Evolutionary conservation across 73 alveolate genomes (phyloP).

Genomic region (Symbiodinium pilosum): DNA sequence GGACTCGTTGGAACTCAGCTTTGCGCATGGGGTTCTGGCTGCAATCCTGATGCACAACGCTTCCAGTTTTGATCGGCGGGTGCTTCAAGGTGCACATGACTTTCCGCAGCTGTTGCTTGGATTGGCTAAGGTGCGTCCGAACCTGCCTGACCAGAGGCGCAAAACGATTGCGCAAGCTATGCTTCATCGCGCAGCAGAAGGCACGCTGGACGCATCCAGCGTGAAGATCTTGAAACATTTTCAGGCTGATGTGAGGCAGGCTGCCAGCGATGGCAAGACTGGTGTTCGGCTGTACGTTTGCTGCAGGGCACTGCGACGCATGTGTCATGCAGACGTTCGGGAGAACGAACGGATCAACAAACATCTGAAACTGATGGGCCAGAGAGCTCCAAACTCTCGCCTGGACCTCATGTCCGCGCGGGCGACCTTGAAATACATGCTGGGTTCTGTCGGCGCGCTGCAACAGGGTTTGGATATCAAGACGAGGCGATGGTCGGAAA

Average conservation of each 20-base stretch:
- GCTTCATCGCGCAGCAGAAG: neutral
- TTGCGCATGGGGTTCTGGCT: neutral
- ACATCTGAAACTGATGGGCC: neutral
- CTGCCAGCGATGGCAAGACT: neutral
- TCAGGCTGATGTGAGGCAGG: neutral
- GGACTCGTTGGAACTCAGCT: neutral
- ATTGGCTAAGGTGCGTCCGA: neutral
- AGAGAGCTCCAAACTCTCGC: neutral
- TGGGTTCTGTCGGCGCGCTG: neutral
- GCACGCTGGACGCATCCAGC: neutral
- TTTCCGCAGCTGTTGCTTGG: neutral
- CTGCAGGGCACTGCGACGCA: neutral
- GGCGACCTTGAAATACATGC: neutral
- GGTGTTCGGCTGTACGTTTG: neutral
- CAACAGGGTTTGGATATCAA: neutral
- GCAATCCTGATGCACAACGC: neutral
- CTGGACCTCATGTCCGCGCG: neutral
- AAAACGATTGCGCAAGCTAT: neutral
- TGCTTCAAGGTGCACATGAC: neutral
- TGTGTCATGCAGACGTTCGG: constrained; percentile 9
- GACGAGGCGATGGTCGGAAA: neutral
- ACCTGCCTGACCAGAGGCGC: neutral
- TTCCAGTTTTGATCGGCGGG: neutral
- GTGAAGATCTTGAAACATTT: neutral
- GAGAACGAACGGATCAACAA: constrained; percentile 31